These are phyloP conservation scores for Fusarium sp. DNA, from an alignment of 2,329 filamentous ascomycete genomes.

Conservation along the genomic window DNA sequence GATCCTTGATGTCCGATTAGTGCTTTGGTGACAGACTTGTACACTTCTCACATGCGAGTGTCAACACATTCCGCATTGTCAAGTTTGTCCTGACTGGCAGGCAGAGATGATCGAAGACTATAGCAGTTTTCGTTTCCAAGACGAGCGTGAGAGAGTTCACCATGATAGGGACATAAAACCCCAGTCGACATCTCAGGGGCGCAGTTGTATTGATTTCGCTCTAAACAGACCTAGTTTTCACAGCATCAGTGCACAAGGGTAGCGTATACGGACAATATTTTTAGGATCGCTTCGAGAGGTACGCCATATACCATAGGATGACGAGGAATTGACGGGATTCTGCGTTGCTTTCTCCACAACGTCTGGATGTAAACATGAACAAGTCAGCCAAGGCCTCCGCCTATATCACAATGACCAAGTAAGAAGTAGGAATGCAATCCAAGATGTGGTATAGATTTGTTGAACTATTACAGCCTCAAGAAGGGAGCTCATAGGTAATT, in stretches of 20 bases:
- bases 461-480: neutral
- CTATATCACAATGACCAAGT: neutral
- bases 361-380: neutral
- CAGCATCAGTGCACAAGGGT: neutral
- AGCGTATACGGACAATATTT: neutral
- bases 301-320: conserved; percentile 6
- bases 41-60: neutral
- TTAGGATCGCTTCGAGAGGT: neutral
- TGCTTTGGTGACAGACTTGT: neutral
- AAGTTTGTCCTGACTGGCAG: neutral
- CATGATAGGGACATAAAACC: neutral
- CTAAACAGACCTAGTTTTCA: neutral
- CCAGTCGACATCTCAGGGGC: neutral
- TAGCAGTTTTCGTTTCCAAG: neutral
- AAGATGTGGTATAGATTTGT: neutral
- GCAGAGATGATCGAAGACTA: neutral
- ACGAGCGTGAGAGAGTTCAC: neutral
- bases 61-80: neutral
- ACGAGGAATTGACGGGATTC: conserved; percentile 27
- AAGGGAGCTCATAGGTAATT: neutral
- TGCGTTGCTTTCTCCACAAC: conserved; percentile 6
- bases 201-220: neutral
- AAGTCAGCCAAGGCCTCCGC: neutral
- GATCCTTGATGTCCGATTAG: neutral
- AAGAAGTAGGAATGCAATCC: neutral